Evolutionary conservation across 1,284 basidiomycete genomes (phyloP), one percentile per base, ranked within the genome.

Genomic region (Cutaneotrichosporon sp.): DNA sequence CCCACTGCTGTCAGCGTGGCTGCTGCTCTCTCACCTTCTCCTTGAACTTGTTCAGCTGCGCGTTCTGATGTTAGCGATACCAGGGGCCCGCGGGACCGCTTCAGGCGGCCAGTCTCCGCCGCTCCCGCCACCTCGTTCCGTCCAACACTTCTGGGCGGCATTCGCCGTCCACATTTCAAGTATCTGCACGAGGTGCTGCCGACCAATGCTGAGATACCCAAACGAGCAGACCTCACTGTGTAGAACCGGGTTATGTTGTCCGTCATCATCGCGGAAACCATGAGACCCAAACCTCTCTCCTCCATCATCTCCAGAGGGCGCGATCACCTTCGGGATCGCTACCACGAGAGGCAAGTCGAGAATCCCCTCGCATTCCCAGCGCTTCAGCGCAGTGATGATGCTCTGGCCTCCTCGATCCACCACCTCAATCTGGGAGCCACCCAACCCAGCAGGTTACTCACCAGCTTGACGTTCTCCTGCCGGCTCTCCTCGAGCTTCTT

Each of bases 31-130:
- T 51, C 16, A 78, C 78, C 65, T 71, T 72, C 36, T 76, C 91
- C 55, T 89, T 87, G 81, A 91, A 94, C 73, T 90, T 90, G 18
- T 85, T 84, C 68, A 92, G 89, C 84, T 91, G 89, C 16, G 85
- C 84, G 86, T 88, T 89, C 90, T 93, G 80, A n/a, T 46, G 18
- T 46, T 18, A 46, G 42, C 42, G 42, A 18, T 7, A 16, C 40
- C 14, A 42, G 14, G 40, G 14, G 16, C 40, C 16, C 40, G 14
- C 5, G 40, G 40, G 14, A 42, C 32, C 5, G 51, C 26, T 31
- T 36, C 34, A 55, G 51, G 40, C 40, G 40, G 40, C 11, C 40
- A 42, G 14, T 9, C 40, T 13, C 5, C 40, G 30, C 21, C 49
- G 22, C 47, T 49, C 21, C 13, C 34, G 34, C 34, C 34, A 9